Base-by-base conservation (phyloP, 176 grass and related monocot species). In the Paspalum vaginatum region DNA sequence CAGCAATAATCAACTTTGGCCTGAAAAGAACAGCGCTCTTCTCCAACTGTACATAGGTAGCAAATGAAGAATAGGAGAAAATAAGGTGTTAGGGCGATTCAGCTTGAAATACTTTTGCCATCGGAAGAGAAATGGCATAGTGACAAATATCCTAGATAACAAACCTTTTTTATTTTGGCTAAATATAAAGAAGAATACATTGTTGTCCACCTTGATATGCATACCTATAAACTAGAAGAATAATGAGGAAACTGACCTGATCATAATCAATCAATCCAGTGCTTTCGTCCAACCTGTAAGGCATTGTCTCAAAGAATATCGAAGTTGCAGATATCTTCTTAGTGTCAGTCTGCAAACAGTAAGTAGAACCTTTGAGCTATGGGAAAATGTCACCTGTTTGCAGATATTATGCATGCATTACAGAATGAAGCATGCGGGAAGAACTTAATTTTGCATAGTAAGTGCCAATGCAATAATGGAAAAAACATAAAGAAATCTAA, bases 251-350 rank as follows among this genome's bases (percentile, higher is more conserved):
- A 58, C 66, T 4, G 7, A 95, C 97, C 92, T 99, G 97, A 40
- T 99, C 97, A 50, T 99, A 99, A 85, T 99, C 97, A 91, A 99
- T 99, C 61, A 93, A 99, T 49, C 97, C 97, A 75, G 97, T 99
- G 78, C 88, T 95, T 82, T 99, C 97, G 77, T 99, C 84, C 80
- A 99, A 84, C 85, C 97, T 88, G 79, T 99, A 99, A 24, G 97
- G 97, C 93, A 99, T 99, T 82, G 97, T 99, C 84, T 99, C 97
- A 66, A 99, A 99, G 84, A 99, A 99, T 76, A 99, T 99, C 1
- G 97, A 99, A 73, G 92, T 91, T 58, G 93, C 97, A 21, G 97
- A 99, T 41, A 99, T 99, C 87, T 99, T 99, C 91, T 99, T 99
- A 64, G 97, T 99, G 83, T 99, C 97, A 74, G 97, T 99, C 97